Conservation (phyloP, 2,329 filamentous ascomycete genomes). For the Exophiala spinifera region DNA sequence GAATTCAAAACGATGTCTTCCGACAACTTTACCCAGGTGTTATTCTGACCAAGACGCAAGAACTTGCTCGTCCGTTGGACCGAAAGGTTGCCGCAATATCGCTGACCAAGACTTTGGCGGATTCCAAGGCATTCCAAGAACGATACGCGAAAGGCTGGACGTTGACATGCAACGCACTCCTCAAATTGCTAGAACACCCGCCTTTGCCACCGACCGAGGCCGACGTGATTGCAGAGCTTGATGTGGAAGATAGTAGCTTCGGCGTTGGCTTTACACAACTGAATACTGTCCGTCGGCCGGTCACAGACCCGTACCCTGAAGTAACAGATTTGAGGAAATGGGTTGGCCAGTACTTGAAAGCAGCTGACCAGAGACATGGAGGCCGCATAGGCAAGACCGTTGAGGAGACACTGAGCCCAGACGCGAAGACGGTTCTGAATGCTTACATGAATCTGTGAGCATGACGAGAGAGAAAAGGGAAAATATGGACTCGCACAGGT, state of each 20-base stretch:
- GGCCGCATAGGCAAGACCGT: conserved; percentile 71
- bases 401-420: conserved; percentile 63
- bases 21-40: conserved; percentile 71
- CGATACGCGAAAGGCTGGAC: conserved; percentile 87
- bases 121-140: conserved; percentile 77
- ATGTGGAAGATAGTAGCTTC: conserved; percentile 92
- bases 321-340: conserved; percentile 75
- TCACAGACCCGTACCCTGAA: conserved; percentile 80
- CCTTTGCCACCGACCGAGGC: conserved; percentile 69
- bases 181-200: conserved; percentile 86
- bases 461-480: background rate
- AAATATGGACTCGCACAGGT: too few relatives aligned
- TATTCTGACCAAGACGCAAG: conserved; percentile 84
- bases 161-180: conserved; percentile 81
- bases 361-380: conserved; percentile 69
- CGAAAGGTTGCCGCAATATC: conserved; percentile 92
- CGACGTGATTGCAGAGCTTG: conserved; percentile 78
- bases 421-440: conserved; percentile 50
- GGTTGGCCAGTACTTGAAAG: conserved; percentile 77
- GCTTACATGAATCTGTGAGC: conserved; percentile 43
- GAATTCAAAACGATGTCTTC: conserved; percentile 63
- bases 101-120: conserved; percentile 84
- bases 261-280: conserved; percentile 91
- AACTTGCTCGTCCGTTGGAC: conserved; percentile 80
- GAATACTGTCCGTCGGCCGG: conserved; percentile 77